These are phyloP conservation scores for Protomyces pachydermus DNA, from an alignment of 1,139 yeast genomes.

Conservation along the genomic window DNA sequence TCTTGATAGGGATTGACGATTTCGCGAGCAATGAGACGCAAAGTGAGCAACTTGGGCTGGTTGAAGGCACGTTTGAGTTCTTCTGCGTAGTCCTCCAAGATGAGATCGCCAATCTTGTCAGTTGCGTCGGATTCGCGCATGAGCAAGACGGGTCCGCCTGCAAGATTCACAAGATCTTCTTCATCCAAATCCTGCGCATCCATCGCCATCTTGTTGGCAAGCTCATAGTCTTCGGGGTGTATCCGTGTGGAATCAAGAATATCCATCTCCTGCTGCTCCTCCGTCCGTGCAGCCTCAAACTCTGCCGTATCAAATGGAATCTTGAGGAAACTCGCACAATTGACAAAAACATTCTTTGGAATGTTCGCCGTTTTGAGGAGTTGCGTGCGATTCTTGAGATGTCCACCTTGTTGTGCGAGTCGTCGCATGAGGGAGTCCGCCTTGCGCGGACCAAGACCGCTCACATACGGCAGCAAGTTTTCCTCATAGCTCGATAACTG, in stretches of 20 bases:
- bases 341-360: constrained; percentile 75
- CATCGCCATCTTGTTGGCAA: constrained; percentile 95
- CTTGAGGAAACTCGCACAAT: constrained; percentile 84
- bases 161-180: constrained; percentile 73
- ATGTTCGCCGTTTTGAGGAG: constrained; percentile 75
- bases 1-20: constrained; percentile 83
- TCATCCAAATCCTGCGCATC: constrained; percentile 96
- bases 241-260: constrained; percentile 89
- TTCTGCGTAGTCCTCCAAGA: constrained; percentile 88
- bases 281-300: constrained; percentile 44
- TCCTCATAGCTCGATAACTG: constrained; percentile 70
- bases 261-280: constrained; percentile 51
- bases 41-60: constrained; percentile 72
- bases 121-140: constrained; percentile 64
- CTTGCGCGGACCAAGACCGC: constrained; percentile 94
- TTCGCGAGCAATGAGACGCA: constrained; percentile 84
- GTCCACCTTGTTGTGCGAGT: constrained; percentile 68
- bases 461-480: constrained; percentile 64
- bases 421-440: constrained; percentile 82
- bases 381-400: constrained; percentile 64
- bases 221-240: constrained; percentile 94
- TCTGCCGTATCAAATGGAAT: constrained; percentile 58
- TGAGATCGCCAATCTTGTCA: constrained; percentile 80
- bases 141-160: constrained; percentile 71
- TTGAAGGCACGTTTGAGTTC: constrained; percentile 75